phyloP scores from a whole-genome alignment of 768 basidiomycete species.

The Neoboletus subvelutipes region DNA sequence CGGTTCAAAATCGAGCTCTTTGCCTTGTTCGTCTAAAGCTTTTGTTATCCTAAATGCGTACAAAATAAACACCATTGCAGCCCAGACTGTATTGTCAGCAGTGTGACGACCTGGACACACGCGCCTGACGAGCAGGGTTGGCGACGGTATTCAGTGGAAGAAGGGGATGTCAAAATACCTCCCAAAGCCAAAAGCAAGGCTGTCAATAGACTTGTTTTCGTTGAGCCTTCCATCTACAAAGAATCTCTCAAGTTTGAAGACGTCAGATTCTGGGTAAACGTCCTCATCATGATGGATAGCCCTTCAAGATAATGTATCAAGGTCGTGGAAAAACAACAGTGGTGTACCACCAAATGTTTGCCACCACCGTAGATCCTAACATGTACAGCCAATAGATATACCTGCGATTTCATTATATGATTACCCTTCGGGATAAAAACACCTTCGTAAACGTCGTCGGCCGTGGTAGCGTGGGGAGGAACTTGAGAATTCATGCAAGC shows the following conservation, averaged over 20 bases:
- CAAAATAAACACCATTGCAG: constrained; percentile 27
- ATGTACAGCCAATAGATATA: not conserved
- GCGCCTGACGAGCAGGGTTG: constrained; percentile 14
- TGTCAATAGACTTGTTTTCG: not conserved
- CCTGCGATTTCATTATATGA: not conserved
- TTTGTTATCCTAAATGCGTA: constrained; percentile 27
- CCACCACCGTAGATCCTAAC: constrained; percentile 18
- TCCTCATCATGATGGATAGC: constrained; percentile 13
- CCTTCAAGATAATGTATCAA: constrained; percentile 11
- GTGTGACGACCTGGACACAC: constrained; percentile 33
- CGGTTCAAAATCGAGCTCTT: constrained; percentile 21
- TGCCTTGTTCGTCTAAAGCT: constrained; percentile 25
- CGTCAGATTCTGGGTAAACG: constrained; percentile 18
- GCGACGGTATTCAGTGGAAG: not conserved
- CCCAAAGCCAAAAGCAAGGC: constrained; percentile 24
- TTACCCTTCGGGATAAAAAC: constrained; percentile 28
- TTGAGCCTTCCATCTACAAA: constrained; percentile 15
- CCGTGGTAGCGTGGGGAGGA: constrained; percentile 17
- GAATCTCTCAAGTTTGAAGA: constrained; percentile 35
- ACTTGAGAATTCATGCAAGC: not conserved
- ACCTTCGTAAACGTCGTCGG: constrained; percentile 18
- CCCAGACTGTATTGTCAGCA: constrained; percentile 35
- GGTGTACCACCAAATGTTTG: constrained; percentile 19
- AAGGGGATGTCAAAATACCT: constrained; percentile 9
- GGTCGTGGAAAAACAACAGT: not conserved